These are phyloP conservation scores for Plantago lanceolata DNA, from an alignment of 305 asterid genomes.

Conservation along the genomic window DNA sequence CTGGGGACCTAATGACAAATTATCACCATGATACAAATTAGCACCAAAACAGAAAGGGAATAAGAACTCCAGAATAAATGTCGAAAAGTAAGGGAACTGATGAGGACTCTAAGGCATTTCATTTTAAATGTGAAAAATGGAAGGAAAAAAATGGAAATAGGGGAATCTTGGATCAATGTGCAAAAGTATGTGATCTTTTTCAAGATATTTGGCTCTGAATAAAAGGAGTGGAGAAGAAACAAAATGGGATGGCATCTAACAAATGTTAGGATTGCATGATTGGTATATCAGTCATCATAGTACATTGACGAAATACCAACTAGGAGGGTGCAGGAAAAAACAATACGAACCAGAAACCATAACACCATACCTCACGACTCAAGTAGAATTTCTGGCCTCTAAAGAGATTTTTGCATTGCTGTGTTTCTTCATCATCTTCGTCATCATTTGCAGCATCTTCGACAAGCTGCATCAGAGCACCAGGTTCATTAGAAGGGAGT, in stretches of 20 bases:
- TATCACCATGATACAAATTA: neutral
- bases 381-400: conserved; percentile 69
- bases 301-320: too few relatives aligned
- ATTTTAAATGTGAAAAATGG: too few relatives aligned
- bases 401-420: conserved; percentile 64
- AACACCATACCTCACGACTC: conserved; percentile 73
- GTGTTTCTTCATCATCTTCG: conserved; percentile 72
- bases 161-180: neutral
- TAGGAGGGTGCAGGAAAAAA: too few relatives aligned
- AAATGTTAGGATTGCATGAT: too few relatives aligned
- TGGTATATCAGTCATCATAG: too few relatives aligned
- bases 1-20: conserved; percentile 71
- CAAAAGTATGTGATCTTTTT: too few relatives aligned
- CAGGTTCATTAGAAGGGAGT: conserved; percentile 79
- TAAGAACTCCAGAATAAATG: neutral
- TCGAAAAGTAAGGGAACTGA: neutral
- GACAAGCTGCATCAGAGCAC: conserved; percentile 77
- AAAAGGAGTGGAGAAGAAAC: neutral
- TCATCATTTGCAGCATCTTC: conserved; percentile 47
- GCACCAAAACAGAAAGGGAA: neutral
- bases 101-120: too few relatives aligned
- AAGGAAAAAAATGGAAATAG: too few relatives aligned
- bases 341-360: neutral
- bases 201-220: neutral
- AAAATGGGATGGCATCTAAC: too few relatives aligned